phyloP scores from a whole-genome alignment of 2,329 filamentous ascomycete species.

The Pseudogymnoascus sp. region DNA sequence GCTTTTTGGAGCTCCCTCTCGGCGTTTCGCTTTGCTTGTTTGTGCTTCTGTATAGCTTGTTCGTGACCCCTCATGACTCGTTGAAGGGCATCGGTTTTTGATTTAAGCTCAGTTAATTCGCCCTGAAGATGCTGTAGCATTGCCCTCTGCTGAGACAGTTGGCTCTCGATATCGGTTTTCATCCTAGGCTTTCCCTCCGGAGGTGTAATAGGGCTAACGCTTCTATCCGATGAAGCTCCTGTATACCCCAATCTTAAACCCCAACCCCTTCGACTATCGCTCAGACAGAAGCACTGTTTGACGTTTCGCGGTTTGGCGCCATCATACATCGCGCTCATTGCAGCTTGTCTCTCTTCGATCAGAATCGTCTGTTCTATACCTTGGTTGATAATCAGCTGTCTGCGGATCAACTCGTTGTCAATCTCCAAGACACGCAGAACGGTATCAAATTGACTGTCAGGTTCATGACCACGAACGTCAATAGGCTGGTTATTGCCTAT shows the following conservation, averaged over 20 bases:
- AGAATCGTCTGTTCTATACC: slow-evolving; percentile 79
- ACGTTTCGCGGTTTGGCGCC: slow-evolving; percentile 60
- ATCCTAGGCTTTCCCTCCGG: slow-evolving; percentile 54
- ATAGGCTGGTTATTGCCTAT: slow-evolving; percentile 55
- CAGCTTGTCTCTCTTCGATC: slow-evolving; percentile 61
- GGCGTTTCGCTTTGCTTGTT: slow-evolving; percentile 41
- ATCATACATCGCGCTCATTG: slow-evolving; percentile 62
- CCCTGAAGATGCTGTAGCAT: slow-evolving; percentile 47
- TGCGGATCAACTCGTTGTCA: slow-evolving; percentile 69
- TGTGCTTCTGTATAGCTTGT: slow-evolving; percentile 45
- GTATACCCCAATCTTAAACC: slow-evolving; percentile 54
- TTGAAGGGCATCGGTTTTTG: slow-evolving; percentile 21
- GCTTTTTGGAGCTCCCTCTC: slow-evolving; percentile 52
- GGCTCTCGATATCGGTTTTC: slow-evolving; percentile 66
- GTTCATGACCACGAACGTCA: slow-evolving; percentile 63
- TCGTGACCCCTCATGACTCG: slow-evolving; percentile 36
- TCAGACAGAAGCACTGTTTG: slow-evolving; percentile 62
- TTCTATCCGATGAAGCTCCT: slow-evolving; percentile 41
- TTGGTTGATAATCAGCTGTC: slow-evolving; percentile 77
- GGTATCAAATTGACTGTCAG: slow-evolving; percentile 66
- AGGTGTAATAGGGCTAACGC: slow-evolving; percentile 42
- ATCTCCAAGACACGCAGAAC: slow-evolving; percentile 76
- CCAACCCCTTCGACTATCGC: slow-evolving; percentile 53
- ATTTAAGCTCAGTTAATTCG: slow-evolving; percentile 46
- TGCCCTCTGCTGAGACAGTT: slow-evolving; percentile 50